Percentiles rank a stretch among this genome's conserved stretches.
These are phyloP conservation scores for Sphaerulina musiva DNA, from an alignment of 2,329 filamentous ascomycete genomes.

Conservation along the genomic window DNA sequence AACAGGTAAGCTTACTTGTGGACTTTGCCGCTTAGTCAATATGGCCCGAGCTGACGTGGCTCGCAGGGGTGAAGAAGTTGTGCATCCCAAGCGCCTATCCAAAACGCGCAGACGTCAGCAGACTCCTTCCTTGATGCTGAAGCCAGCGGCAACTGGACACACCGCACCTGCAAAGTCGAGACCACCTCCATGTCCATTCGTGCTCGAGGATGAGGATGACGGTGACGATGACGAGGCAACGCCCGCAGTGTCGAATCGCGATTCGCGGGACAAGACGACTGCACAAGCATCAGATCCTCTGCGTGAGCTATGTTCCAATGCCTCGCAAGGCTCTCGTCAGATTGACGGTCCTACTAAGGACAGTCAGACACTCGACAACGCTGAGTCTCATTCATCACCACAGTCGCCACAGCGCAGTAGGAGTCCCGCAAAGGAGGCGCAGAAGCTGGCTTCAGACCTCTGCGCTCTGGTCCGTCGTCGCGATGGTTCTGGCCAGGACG, in stretches of 20 bases:
- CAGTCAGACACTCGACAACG: slow-evolving; percentile 6
- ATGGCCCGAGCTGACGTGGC: slow-evolving; percentile 10
- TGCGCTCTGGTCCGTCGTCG: slow-evolving; percentile 21
- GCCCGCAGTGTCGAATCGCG: neutral
- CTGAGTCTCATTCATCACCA: slow-evolving; percentile 1
- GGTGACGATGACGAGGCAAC: slow-evolving; percentile 15
- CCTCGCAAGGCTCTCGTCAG: slow-evolving; percentile 12
- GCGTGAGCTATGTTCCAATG: slow-evolving; percentile 29
- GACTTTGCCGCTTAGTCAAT: slow-evolving; percentile 1
- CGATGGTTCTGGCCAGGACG: slow-evolving; percentile 13
- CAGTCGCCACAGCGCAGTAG: slow-evolving; percentile 4
- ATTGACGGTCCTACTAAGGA: neutral
- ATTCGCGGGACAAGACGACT: neutral
- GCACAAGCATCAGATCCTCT: slow-evolving; percentile 13
- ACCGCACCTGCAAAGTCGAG: slow-evolving; percentile 3
- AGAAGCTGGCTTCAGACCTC: slow-evolving; percentile 22
- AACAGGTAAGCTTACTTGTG: slow-evolving; percentile 13
- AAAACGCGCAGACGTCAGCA: slow-evolving; percentile 28
- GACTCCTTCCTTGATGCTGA: slow-evolving; percentile 29
- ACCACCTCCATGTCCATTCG: slow-evolving; percentile 20
- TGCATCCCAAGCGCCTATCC: slow-evolving; percentile 27
- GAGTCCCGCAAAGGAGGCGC: slow-evolving; percentile 13
- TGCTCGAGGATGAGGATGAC: slow-evolving; percentile 29
- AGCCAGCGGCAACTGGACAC: slow-evolving; percentile 4
- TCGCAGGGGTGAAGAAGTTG: slow-evolving; percentile 15